phyloP scores from a whole-genome alignment of 495 filamentous ascomycete species.

The Beverwykella pulmonaria region DNA sequence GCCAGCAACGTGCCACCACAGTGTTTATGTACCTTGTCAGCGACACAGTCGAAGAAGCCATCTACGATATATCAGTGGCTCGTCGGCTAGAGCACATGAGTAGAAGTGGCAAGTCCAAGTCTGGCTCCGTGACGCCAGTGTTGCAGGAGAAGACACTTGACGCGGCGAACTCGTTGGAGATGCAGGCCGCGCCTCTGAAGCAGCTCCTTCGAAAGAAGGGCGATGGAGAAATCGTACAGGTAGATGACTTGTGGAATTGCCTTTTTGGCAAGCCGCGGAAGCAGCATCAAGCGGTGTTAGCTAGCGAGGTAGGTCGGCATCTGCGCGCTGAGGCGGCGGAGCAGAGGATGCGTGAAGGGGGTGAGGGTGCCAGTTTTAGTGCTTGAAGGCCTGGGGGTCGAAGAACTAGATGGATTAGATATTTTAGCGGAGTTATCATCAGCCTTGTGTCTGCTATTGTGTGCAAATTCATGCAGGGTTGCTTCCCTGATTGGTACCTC shows the following conservation, averaged over 20 bases:
- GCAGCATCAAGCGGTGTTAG: conserved; percentile 23
- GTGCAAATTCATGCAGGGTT: no score
- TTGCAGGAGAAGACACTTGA: conserved; percentile 67
- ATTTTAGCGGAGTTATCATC: no score
- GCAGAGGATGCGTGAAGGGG: conserved; percentile 15
- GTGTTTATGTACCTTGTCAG: conserved; percentile 93
- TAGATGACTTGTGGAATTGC: conserved; percentile 86
- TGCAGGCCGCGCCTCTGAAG: conserved; percentile 68
- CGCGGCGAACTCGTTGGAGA: conserved; percentile 77
- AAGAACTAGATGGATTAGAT: no score
- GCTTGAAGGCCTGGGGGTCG: background rate
- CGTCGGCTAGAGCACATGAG: conserved; percentile 77
- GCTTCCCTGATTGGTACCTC: conserved; percentile 2
- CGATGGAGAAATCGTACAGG: conserved; percentile 78
- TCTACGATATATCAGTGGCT: conserved; percentile 80
- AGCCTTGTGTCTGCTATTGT: no score
- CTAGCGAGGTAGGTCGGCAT: conserved; percentile 40
- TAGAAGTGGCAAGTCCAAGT: conserved; percentile 42
- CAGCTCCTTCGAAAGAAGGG: conserved; percentile 69
- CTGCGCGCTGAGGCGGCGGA: conserved; percentile 44
- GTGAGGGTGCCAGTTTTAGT: background rate
- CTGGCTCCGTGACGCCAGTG: conserved; percentile 40
- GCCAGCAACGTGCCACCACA: conserved; percentile 81
- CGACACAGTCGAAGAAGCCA: conserved; percentile 85
- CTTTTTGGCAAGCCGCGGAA: conserved; percentile 59